Percentiles rank a stretch among this genome's conserved stretches.
These are phyloP conservation scores for Thalassiosira mediterranea DNA, from an alignment of 352 stramenopile species.

Conservation along the genomic window DNA sequence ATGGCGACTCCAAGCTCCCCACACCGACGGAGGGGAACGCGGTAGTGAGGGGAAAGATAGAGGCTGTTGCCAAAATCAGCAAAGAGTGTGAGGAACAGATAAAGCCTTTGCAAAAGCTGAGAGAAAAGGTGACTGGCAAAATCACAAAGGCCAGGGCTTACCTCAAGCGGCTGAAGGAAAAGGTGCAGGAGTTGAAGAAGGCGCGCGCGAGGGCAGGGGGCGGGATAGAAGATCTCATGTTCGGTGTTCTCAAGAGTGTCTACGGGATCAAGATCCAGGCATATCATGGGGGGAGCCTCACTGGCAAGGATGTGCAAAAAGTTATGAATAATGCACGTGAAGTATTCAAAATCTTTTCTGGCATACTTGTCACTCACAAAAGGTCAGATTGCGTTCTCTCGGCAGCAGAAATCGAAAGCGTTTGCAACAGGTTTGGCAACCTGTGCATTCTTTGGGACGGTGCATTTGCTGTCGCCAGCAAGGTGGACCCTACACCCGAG, in stretches of 20 bases:
- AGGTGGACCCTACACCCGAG: background rate
- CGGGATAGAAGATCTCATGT: conserved; percentile 7
- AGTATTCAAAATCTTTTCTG: conserved; percentile 11
- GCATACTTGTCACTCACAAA: conserved; percentile 2
- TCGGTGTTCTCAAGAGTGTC: background rate
- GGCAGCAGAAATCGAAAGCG: background rate
- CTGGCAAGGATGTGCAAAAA: conserved; percentile 17
- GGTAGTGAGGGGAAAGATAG: background rate
- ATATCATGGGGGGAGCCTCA: conserved; percentile 15
- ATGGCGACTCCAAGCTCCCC: background rate
- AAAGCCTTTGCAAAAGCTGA: background rate
- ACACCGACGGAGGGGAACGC: background rate
- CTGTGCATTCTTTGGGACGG: conserved; percentile 15
- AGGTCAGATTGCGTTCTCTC: background rate
- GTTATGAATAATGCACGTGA: conserved; percentile 13
- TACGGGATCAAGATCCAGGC: conserved; percentile 8
- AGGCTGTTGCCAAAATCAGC: conserved; percentile 1
- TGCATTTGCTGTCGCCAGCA: conserved; percentile 15
- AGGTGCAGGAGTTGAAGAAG: conserved; percentile 4
- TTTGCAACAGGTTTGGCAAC: conserved; percentile 6
- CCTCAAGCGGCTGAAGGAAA: background rate
- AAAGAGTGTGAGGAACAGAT: conserved; percentile 1
- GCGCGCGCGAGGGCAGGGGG: background rate
- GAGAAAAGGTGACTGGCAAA: background rate
- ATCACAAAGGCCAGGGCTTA: background rate